Evolutionary conservation across 345 rosid species (phyloP), one percentile per base, ranked within the genome.

Genomic region (Arabis hirsuta): DNA sequence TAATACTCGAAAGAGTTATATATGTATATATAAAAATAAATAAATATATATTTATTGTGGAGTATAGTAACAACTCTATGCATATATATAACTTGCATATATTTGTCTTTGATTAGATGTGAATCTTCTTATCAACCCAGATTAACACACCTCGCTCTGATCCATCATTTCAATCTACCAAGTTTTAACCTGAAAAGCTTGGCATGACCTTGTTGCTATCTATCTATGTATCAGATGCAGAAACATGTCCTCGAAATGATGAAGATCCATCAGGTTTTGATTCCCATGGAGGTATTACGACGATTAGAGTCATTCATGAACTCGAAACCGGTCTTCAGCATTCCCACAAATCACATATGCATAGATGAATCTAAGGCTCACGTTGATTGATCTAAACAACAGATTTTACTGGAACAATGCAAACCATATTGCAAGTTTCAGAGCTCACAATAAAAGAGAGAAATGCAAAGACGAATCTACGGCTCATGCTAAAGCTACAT

Each of bases 371-470:
- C 24, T 5, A 34, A 34, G 7, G 52, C 52, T 42, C 44, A 69
- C 34, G 47, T 14, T 0, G 4, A 24, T 32, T 42, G 29, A 34
- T 24, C 22, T 22, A 1, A 54, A 16, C 43, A 45, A 3, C 0
- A 22, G 24, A 22, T 26, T 3, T 4, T 19, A 44, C 3, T 19
- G 24, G 22, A 13, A 24, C n/a, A 8, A 9, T 27, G 19, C 53
- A 62, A 31, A 62, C 26, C 44, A 42, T 12, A 43, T 9, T 45
- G 73, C 34, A 45, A 45, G 12, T 11, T 68, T 16, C 36, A 36
- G 14, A 19, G 62, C 46, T 61, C 52, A 61, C n/a, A 62, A 31
- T 27, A 31, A 62, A 47, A 36, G 29, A 52, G 55, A 62, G 62
- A 71, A 45, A 42, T 43, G 16, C 24, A 22, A 1, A 22, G 24